phyloP scores from a whole-genome alignment of 768 basidiomycete species.

The Lepiota subincarnata region DNA sequence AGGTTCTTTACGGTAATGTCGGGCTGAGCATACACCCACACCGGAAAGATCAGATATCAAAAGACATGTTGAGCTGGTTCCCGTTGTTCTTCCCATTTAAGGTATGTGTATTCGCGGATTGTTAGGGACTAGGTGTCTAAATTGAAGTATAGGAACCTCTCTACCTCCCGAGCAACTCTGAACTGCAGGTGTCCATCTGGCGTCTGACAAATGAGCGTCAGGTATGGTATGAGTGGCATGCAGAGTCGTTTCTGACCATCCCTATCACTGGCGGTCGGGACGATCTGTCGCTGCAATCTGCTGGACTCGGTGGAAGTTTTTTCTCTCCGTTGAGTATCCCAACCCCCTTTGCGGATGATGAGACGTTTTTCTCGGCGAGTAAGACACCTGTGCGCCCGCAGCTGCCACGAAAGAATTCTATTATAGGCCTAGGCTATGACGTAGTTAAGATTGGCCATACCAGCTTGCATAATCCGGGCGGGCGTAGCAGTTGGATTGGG shows the following conservation, averaged over 20 bases:
- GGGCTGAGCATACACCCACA: slow-evolving; percentile 94
- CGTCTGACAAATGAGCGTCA: slow-evolving; percentile 82
- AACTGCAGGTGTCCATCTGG: slow-evolving; percentile 93
- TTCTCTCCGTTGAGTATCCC: slow-evolving; percentile 31
- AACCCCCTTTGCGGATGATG: slow-evolving; percentile 71
- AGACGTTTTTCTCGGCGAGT: slow-evolving; percentile 26
- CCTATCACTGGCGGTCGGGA: slow-evolving; percentile 31
- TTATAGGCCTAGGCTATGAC: slow-evolving; percentile 24
- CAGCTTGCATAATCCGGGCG: slow-evolving; percentile 85
- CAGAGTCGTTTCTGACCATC: slow-evolving; percentile 83
- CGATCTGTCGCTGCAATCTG: slow-evolving; percentile 22
- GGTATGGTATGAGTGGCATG: slow-evolving; percentile 99
- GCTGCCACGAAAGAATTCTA: not conserved
- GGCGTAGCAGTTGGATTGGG: slow-evolving; percentile 92
- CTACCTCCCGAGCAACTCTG: slow-evolving; percentile 88
- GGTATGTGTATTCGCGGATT: slow-evolving; percentile 37
- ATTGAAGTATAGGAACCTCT: slow-evolving; percentile 68
- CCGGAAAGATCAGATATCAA: slow-evolving; percentile 79
- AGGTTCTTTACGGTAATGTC: slow-evolving; percentile 80
- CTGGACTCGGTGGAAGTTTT: slow-evolving; percentile 14
- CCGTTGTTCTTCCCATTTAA: slow-evolving; percentile 94
- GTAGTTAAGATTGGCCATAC: slow-evolving; percentile 94
- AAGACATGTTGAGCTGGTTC: slow-evolving; percentile 99
- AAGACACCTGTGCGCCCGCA: not conserved
- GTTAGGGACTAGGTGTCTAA: slow-evolving; percentile 6